These are phyloP conservation scores for Pleurozium schreberi DNA, from an alignment of 225 moss, liverwort and hornwort species.

Conservation along the genomic window DNA sequence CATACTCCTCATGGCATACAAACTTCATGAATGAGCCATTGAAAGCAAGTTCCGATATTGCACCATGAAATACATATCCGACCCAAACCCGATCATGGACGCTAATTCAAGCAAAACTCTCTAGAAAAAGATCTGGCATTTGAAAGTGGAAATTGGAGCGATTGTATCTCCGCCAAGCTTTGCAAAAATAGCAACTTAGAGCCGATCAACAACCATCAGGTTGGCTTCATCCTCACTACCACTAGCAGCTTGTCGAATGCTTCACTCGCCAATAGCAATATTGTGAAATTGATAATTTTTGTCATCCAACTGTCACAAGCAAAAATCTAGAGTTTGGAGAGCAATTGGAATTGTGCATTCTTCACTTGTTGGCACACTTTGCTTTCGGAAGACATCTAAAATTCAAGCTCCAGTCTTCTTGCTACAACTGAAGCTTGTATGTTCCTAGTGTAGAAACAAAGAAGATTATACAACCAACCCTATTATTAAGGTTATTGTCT, in stretches of 20 bases:
- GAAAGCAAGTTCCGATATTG: constrained; percentile 22
- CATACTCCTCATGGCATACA: constrained; percentile 39
- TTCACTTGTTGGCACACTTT: no score
- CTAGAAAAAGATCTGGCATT: constrained; percentile 40
- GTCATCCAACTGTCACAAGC: neutral
- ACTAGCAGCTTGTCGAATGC: neutral
- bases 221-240: neutral
- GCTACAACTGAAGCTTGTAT: neutral
- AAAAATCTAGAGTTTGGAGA: neutral
- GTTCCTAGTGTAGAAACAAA: neutral
- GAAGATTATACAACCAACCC: neutral
- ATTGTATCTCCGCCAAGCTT: neutral
- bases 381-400: neutral
- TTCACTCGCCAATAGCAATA: neutral
- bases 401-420: neutral
- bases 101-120: constrained; percentile 69
- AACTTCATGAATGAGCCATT: constrained; percentile 44
- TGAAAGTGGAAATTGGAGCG: neutral
- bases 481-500: no score
- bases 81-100: constrained; percentile 47
- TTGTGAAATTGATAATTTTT: neutral
- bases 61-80: constrained; percentile 27
- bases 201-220: neutral
- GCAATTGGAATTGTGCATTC: neutral
- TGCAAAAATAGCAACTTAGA: neutral